These are phyloP conservation scores for Paecilomyces niveus DNA, from an alignment of 2,329 filamentous ascomycete genomes.

Conservation along the genomic window DNA sequence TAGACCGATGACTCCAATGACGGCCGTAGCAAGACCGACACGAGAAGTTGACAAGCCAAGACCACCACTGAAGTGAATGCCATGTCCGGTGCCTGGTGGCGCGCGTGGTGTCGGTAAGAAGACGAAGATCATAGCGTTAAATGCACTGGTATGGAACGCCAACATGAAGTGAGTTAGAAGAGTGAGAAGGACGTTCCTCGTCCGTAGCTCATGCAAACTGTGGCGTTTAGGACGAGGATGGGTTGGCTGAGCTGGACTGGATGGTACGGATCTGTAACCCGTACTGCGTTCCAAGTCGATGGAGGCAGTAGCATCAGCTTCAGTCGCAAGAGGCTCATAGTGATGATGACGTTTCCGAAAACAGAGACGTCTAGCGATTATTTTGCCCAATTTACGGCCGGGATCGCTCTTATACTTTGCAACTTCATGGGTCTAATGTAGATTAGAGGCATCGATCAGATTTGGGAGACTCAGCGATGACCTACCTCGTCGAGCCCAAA, in stretches of 20 bases:
- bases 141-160: conserved; percentile 67
- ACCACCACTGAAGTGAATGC: conserved; percentile 60
- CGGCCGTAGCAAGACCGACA: conserved; percentile 71
- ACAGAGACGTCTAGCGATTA: conserved; percentile 21
- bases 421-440: conserved; percentile 27
- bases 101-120: conserved; percentile 67
- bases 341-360: conserved; percentile 16
- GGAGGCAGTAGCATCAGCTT: conserved; percentile 20
- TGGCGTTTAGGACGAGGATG: conserved; percentile 34
- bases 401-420: conserved; percentile 33
- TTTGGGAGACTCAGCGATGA: background rate
- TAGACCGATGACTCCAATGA: conserved; percentile 70
- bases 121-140: conserved; percentile 68
- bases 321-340: conserved; percentile 27
- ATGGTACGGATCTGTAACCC: conserved; percentile 14
- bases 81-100: conserved; percentile 32
- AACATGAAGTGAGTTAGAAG: conserved; percentile 61
- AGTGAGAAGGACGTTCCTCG: conserved; percentile 48
- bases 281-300: conserved; percentile 22
- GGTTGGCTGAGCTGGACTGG: conserved; percentile 15
- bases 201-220: conserved; percentile 46
- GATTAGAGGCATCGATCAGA: background rate
- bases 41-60: conserved; percentile 64
- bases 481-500: conserved; percentile 60
- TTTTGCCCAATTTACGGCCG: conserved; percentile 32